Conservation (phyloP, 179 eudicot genomes). For the Silene noctiflora region DNA sequence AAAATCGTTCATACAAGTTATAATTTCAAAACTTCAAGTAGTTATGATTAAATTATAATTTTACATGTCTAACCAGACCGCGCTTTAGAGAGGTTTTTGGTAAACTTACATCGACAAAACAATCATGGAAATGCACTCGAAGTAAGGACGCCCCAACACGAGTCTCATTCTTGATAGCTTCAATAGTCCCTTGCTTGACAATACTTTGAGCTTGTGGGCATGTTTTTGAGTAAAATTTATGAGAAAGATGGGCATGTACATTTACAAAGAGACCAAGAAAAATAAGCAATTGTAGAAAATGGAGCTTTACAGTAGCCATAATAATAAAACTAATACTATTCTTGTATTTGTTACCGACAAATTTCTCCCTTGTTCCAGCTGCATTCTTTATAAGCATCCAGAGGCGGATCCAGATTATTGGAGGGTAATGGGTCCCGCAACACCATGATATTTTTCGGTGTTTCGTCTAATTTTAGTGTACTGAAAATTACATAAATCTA, state of each 20-base stretch:
- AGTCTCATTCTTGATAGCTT: slow-evolving; percentile 38
- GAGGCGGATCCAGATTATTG: neutral
- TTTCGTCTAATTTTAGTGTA: no score
- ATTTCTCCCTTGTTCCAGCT: neutral
- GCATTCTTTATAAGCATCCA: slow-evolving; percentile 3
- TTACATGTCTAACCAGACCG: neutral
- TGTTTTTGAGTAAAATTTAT: slow-evolving; percentile 28
- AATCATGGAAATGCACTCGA: slow-evolving; percentile 46
- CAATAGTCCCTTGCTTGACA: slow-evolving; percentile 22
- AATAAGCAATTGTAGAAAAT: neutral
- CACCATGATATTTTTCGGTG: neutral
- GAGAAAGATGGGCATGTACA: slow-evolving; percentile 20
- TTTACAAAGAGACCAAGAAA: neutral
- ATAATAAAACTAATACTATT: neutral
- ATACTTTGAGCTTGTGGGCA: slow-evolving; percentile 34
- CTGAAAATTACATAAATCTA: no score
- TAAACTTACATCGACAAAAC: slow-evolving; percentile 39
- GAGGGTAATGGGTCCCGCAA: neutral
- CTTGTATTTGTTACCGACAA: slow-evolving; percentile 10
- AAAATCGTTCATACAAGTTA: neutral
- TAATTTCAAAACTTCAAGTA: neutral
- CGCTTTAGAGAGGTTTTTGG: neutral
- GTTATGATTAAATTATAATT: no score
- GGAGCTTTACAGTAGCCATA: slow-evolving; percentile 8
- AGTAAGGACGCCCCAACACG: slow-evolving; percentile 44